Evolutionary conservation across 2,329 filamentous ascomycete genomes (phyloP).

Genomic region (Trichoderma arundinaceum): DNA sequence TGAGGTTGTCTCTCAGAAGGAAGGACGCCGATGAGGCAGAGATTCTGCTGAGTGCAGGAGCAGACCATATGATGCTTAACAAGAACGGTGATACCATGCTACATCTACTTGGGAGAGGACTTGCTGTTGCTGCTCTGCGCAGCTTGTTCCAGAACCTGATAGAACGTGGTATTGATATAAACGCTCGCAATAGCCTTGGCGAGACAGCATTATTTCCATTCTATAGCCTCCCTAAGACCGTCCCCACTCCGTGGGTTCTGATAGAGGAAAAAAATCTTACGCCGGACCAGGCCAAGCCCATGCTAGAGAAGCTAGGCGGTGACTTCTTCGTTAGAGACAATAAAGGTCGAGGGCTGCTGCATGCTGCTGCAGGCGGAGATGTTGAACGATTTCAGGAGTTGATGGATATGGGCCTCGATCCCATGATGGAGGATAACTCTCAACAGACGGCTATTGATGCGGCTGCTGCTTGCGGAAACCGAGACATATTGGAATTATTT

Average conservation of each 20-base stretch:
- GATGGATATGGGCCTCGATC: constrained; percentile 40
- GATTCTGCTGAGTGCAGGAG: constrained; percentile 35
- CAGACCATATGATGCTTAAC: constrained; percentile 33
- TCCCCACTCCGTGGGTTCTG: fast-evolving
- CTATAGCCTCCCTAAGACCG: background rate
- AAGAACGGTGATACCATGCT: constrained; percentile 36
- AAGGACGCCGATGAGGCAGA: background rate
- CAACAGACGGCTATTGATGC: constrained; percentile 44
- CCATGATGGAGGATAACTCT: constrained; percentile 39
- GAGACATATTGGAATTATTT: constrained; percentile 41
- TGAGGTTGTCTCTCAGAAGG: background rate
- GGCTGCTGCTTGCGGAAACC: constrained; percentile 42
- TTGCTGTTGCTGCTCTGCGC: constrained; percentile 9
- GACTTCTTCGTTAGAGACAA: constrained; percentile 40
- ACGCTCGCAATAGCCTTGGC: constrained; percentile 37
- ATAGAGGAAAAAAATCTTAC: background rate
- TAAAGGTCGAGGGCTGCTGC: constrained; percentile 40
- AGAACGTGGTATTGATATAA: constrained; percentile 35
- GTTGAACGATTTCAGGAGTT: constrained; percentile 37
- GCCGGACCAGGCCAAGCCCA: background rate
- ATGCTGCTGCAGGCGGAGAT: constrained; percentile 38
- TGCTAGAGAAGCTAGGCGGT: constrained; percentile 34
- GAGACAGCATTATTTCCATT: constrained; percentile 38
- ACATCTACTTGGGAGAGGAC: constrained; percentile 33
- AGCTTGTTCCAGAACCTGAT: constrained; percentile 35